These are phyloP conservation scores for Vitis hybrid DNA, from an alignment of 177 flowering plant genomes.

Conservation along the genomic window DNA sequence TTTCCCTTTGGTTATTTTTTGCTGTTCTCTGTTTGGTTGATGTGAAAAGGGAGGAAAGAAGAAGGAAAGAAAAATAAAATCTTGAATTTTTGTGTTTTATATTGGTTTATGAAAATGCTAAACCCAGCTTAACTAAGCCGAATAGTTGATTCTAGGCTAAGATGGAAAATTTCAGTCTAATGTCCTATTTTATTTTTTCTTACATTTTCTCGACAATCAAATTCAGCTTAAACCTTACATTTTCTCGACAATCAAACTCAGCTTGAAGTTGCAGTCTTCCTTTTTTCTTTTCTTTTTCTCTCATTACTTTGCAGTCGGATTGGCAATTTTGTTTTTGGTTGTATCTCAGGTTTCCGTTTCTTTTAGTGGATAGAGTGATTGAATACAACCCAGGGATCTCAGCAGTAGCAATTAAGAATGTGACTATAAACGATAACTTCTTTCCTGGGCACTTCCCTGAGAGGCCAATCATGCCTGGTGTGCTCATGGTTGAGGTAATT, in stretches of 20 bases:
- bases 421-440: conserved; percentile 89
- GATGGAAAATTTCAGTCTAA: too few species aligned
- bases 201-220: not conserved
- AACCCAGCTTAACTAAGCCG: too few species aligned
- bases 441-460: conserved; percentile 98
- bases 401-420: conserved; percentile 92
- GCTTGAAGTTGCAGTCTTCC: not conserved
- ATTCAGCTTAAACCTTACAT: not conserved
- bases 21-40: not conserved
- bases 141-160: too few species aligned
- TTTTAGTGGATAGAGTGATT: conserved; percentile 90
- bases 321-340: conserved; percentile 3
- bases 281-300: not conserved
- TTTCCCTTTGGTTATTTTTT: not conserved
- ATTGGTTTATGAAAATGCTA: too few species aligned
- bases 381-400: conserved; percentile 94
- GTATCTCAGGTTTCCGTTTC: conserved; percentile 80
- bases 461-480: conserved; percentile 99
- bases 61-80: not conserved
- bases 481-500: conserved; percentile 94
- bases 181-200: too few species aligned
- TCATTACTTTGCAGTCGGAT: not conserved
- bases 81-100: too few species aligned
- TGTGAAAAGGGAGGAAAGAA: not conserved
- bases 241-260: not conserved